These are phyloP conservation scores for Linnemannia elongata DNA, from an alignment of 192 early-diverging fungal species.

Conservation along the genomic window DNA sequence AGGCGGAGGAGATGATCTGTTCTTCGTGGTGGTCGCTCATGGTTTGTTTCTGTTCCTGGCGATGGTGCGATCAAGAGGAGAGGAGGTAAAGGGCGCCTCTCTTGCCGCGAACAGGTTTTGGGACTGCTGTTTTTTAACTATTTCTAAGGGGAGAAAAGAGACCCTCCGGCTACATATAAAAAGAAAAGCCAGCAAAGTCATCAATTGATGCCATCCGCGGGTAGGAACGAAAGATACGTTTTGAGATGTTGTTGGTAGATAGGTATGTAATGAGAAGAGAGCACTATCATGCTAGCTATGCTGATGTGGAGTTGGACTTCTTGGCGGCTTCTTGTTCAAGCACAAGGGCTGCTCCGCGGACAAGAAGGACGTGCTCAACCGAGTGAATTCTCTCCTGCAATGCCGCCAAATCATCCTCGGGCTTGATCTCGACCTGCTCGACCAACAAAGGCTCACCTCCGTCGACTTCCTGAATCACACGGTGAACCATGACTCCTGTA, in stretches of 20 bases:
- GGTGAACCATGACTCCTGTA: slow-evolving; percentile 94
- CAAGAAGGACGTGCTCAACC: slow-evolving; percentile 90
- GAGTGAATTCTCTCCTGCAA: slow-evolving; percentile 92
- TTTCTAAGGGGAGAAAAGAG: no score
- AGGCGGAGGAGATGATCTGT: slow-evolving; percentile 29
- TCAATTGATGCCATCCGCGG: no score
- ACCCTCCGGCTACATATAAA: no score
- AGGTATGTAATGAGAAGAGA: neutral
- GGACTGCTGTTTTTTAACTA: neutral
- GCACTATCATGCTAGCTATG: neutral
- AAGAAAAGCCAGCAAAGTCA: no score
- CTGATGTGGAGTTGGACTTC: slow-evolving; percentile 10
- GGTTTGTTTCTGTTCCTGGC: neutral
- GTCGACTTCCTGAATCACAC: slow-evolving; percentile 96
- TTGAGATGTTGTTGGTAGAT: neutral
- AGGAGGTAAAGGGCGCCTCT: neutral
- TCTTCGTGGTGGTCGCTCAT: slow-evolving; percentile 35
- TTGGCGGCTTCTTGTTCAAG: slow-evolving; percentile 58
- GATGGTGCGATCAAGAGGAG: neutral
- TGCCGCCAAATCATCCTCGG: slow-evolving; percentile 81
- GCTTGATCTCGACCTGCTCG: slow-evolving; percentile 81
- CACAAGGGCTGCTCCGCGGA: slow-evolving; percentile 74
- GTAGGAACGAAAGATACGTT: no score
- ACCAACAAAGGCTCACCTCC: slow-evolving; percentile 90
- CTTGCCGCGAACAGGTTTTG: neutral